Percentiles rank a stretch among this genome's conserved stretches.
Conservation (phyloP, 805 yeast species). For the Zygosaccharomyces lentus region DNA sequence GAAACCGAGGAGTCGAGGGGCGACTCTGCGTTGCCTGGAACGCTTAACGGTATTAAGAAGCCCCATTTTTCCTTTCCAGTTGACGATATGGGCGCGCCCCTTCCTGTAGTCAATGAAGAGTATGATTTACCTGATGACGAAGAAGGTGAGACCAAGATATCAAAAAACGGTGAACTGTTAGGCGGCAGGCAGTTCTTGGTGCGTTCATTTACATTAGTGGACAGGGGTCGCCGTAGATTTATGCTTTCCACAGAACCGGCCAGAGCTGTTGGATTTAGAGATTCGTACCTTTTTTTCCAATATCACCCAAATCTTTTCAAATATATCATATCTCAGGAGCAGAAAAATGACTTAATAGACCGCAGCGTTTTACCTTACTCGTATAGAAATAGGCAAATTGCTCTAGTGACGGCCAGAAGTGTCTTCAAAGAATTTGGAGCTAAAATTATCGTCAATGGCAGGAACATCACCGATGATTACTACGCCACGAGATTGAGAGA, state of each 20-base stretch:
- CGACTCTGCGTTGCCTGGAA: slow-evolving; percentile 19
- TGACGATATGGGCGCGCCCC: slow-evolving; percentile 67
- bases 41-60: slow-evolving; percentile 29
- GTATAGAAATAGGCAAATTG: slow-evolving; percentile 84
- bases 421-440: slow-evolving; percentile 92
- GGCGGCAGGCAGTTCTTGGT: slow-evolving; percentile 75
- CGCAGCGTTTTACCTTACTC: slow-evolving; percentile 82
- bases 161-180: slow-evolving; percentile 56
- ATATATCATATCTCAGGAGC: slow-evolving; percentile 66
- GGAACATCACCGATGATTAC: slow-evolving; percentile 80
- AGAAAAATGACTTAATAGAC: slow-evolving; percentile 76
- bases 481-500: slow-evolving; percentile 54
- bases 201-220: slow-evolving; percentile 55
- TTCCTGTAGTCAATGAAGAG: slow-evolving; percentile 68
- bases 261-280: slow-evolving; percentile 88
- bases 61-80: slow-evolving; percentile 43
- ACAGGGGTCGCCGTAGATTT: slow-evolving; percentile 61
- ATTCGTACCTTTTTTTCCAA: slow-evolving; percentile 83
- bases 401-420: slow-evolving; percentile 85
- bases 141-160: slow-evolving; percentile 72
- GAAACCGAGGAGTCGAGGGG: slow-evolving; percentile 30
- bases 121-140: slow-evolving; percentile 70
- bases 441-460: slow-evolving; percentile 72
- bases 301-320: slow-evolving; percentile 75
- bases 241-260: slow-evolving; percentile 98